Percentiles rank a stretch among this genome's conserved stretches.
These are phyloP conservation scores for Aegilops sharonensis DNA, from an alignment of 176 grass and related monocot species.

Conservation along the genomic window DNA sequence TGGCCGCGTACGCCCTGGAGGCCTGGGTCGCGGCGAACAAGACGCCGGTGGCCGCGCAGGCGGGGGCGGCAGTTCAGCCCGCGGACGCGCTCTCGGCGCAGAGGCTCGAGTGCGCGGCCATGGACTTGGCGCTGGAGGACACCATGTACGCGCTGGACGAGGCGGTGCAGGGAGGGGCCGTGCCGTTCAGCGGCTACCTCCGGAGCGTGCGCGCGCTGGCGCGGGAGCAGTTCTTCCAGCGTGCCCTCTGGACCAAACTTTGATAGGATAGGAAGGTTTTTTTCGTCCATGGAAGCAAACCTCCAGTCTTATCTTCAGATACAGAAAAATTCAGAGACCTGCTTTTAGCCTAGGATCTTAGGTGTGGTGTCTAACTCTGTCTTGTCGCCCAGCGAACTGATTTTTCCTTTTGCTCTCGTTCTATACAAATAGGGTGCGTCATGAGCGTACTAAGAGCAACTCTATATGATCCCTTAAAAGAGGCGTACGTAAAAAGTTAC, in stretches of 20 bases:
- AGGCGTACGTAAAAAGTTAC: no score
- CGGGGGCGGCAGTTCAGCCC: background rate
- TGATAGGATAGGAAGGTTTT: background rate
- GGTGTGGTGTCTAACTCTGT: no score
- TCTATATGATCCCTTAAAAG: no score
- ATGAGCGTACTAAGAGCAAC: no score
- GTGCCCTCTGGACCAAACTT: background rate
- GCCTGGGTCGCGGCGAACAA: background rate
- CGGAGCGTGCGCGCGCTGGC: slow-evolving; percentile 4
- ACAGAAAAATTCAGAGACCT: no score
- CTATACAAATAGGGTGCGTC: no score
- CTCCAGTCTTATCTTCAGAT: no score
- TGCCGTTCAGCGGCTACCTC: background rate
- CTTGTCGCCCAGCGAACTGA: no score
- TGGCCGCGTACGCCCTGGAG: background rate
- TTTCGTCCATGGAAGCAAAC: no score
- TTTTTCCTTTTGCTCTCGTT: no score
- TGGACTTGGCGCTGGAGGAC: background rate
- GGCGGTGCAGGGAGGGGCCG: background rate
- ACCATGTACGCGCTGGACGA: slow-evolving; percentile 5
- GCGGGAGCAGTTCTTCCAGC: slow-evolving; percentile 3
- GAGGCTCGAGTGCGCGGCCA: background rate
- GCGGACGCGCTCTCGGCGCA: background rate
- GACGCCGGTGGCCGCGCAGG: background rate
- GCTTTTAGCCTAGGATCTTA: no score